Evolutionary conservation across 1,139 yeast species (phyloP), one percentile per base, ranked within the genome.

Genomic region (Geotrichum carabidarum): DNA sequence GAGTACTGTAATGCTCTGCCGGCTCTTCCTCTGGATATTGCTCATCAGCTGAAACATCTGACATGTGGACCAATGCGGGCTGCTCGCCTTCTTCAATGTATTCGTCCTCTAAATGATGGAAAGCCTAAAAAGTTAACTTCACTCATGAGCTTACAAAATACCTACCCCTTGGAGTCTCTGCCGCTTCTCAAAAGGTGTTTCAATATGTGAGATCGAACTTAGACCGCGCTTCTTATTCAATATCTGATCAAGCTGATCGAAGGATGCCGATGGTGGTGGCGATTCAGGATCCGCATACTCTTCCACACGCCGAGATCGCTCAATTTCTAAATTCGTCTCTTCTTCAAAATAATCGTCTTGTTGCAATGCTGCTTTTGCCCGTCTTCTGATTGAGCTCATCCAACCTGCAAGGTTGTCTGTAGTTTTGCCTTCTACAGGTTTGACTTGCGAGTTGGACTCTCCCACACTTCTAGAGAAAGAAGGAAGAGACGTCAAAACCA

Each of bases 311-410:
- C n/a, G 63, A 57, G 46, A 75, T 74, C 49, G 78, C 31, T 50
- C 44, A 30, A 54, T 78, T 27, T 69, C 66, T 15, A 69, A 65
- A 55, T 80, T 78, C 2, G 68, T 60, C 37, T 71, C 67, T 31
- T 79, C 64, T 4, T 78, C 72, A 1, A 65, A 56, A 15, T 48
- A 53, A n/a, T 62, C 64, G 43, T 65, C 65, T n/a, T 59, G 56
- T 22, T 52, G 53, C 38, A 65, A 51, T 8, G 68, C 68, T 17
- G 54, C 49, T 50, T 70, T 65, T 4, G 80, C 80, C 54, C 80
- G 71, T 4, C 60, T 54, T 51, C 78, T 77, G 47, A 82, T 66
- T 4, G 74, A 71, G 45, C 75, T 74, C 35, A 82, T 76, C 86
- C 86, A 82, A 22, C 70, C 65, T 8, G 78, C 69, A n/a, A 81